These are phyloP conservation scores for Pneumocystis wakefieldiae DNA, from an alignment of 1,139 yeast genomes.

Conservation along the genomic window DNA sequence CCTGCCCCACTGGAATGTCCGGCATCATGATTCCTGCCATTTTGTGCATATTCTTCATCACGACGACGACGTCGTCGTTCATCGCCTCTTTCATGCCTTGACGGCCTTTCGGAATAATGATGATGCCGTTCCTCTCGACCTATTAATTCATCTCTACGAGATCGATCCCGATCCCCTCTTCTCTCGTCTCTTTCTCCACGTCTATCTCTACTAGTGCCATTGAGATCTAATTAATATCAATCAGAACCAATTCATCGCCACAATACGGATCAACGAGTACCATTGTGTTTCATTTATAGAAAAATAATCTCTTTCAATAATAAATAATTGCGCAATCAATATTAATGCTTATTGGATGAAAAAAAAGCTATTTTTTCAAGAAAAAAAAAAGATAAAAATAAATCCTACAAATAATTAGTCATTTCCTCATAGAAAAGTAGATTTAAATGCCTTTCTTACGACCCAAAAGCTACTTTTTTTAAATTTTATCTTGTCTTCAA, in stretches of 20 bases:
- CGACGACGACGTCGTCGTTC: slow-evolving; percentile 2
- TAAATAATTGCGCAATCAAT: background rate
- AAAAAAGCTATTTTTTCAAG: background rate
- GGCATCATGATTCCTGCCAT: slow-evolving; percentile 1
- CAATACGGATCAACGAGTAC: background rate
- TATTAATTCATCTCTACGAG: background rate
- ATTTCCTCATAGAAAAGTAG: background rate
- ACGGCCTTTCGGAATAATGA: slow-evolving; percentile 1
- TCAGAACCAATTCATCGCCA: background rate
- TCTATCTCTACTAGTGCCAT: slow-evolving; percentile 3
- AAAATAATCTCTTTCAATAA: background rate
- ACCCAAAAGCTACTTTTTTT: background rate
- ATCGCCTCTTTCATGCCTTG: slow-evolving; percentile 2
- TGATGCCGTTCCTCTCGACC: background rate
- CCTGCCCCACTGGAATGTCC: slow-evolving; percentile 4
- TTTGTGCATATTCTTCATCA: slow-evolving; percentile 4
- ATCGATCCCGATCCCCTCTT: slow-evolving; percentile 3
- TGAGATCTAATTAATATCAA: slow-evolving; percentile 5
- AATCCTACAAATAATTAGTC: background rate
- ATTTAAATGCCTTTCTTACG: background rate
- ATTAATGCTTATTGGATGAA: background rate
- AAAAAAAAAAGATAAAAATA: background rate
- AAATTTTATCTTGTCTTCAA: background rate
- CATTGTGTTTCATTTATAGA: background rate
- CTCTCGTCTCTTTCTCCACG: background rate